phyloP scores from a whole-genome alignment of 371 early-diverging fungal genomes.

The Amoeboaphelidium occidentale region DNA sequence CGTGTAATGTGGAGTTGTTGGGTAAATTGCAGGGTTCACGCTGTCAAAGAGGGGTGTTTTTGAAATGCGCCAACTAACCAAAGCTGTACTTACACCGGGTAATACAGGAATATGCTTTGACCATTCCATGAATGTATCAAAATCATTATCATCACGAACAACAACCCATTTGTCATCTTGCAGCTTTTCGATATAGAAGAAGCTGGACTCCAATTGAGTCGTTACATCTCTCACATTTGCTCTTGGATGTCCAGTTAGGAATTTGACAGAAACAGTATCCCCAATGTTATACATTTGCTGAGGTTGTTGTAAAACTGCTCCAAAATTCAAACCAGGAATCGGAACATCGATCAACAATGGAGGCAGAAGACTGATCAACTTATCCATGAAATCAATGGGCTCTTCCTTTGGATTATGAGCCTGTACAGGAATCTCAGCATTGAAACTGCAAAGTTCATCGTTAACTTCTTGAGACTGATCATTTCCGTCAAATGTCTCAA shows the following conservation, averaged over 20 bases:
- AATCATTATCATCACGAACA: neutral
- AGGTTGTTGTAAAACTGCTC: conserved; percentile 17
- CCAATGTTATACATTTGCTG: conserved; percentile 5
- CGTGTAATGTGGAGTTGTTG: neutral
- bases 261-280: conserved; percentile 14
- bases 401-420: conserved; percentile 10
- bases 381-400: conserved; percentile 4
- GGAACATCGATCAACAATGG: conserved; percentile 22
- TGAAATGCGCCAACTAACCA: neutral
- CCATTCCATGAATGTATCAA: neutral
- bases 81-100: neutral
- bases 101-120: neutral
- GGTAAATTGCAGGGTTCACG: too few species aligned
- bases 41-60: neutral
- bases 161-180: neutral
- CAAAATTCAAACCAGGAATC: conserved; percentile 18
- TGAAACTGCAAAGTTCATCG: neutral
- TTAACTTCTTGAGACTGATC: neutral
- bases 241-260: conserved; percentile 33
- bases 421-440: conserved; percentile 2
- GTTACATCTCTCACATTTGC: conserved; percentile 12
- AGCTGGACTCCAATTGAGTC: neutral
- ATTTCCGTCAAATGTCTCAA: neutral
- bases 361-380: conserved; percentile 12
- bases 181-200: neutral